These are phyloP conservation scores for Begonia fuchsioides DNA, from an alignment of 306 rosid genomes.

Conservation along the genomic window DNA sequence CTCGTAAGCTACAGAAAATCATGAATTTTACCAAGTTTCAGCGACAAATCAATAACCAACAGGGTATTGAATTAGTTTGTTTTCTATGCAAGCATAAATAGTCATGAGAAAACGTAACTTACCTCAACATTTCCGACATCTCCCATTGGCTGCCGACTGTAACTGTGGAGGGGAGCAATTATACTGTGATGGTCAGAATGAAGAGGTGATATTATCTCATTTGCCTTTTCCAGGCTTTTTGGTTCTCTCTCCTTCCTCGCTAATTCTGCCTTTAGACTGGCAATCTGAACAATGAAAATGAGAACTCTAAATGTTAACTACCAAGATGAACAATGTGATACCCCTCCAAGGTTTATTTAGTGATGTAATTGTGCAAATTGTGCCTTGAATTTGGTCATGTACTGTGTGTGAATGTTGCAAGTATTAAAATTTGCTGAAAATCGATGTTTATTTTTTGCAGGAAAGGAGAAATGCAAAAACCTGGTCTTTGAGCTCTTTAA, in stretches of 20 bases:
- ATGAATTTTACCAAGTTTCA: neutral
- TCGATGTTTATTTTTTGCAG: too few relatives aligned
- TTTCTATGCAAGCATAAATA: too few relatives aligned
- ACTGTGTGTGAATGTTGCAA: too few relatives aligned
- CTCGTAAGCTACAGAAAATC: slow-evolving; percentile 42
- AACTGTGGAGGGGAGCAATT: slow-evolving; percentile 5
- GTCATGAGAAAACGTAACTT: neutral
- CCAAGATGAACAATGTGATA: too few relatives aligned
- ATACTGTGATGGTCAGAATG: slow-evolving; percentile 17
- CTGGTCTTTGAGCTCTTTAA: slow-evolving; percentile 89
- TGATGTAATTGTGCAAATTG: too few relatives aligned
- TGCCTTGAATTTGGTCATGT: too few relatives aligned
- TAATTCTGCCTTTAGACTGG: slow-evolving; percentile 60
- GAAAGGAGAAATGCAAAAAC: slow-evolving; percentile 20
- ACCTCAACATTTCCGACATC: slow-evolving; percentile 53
- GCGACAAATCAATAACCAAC: neutral
- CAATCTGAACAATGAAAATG: slow-evolving; percentile 31
- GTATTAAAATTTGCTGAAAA: too few relatives aligned
- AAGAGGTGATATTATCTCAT: slow-evolving; percentile 40
- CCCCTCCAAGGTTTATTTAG: too few relatives aligned
- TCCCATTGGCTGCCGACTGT: slow-evolving; percentile 36
- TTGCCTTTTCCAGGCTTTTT: slow-evolving; percentile 23
- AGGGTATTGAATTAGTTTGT: too few relatives aligned
- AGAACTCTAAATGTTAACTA: slow-evolving; percentile 6
- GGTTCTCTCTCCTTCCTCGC: slow-evolving; percentile 56